These are phyloP conservation scores for Cicer yamashitae DNA, from an alignment of 306 rosid genomes.

Conservation along the genomic window DNA sequence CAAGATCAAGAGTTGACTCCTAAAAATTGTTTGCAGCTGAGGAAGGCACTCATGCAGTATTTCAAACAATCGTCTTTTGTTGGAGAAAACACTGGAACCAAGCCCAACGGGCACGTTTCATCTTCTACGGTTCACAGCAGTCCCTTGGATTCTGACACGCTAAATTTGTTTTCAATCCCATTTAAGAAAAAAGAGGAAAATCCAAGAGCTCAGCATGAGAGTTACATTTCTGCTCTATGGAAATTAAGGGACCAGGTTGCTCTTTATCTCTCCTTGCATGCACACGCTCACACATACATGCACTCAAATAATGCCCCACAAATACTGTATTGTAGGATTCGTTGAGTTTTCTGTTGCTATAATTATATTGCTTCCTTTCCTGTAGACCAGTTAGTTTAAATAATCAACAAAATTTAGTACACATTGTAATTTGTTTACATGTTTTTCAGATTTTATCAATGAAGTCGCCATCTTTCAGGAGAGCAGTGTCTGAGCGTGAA, in stretches of 20 bases:
- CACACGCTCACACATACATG: not conserved
- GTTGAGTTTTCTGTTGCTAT: not conserved
- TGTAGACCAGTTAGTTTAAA: conserved; percentile 2
- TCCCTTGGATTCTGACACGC: conserved; percentile 45
- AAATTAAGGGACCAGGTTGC: conserved; percentile 81
- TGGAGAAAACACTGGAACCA: conserved; percentile 43
- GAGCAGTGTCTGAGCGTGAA: conserved; percentile 79
- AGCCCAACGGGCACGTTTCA: conserved; percentile 40
- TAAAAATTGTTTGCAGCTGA: conserved; percentile 54
- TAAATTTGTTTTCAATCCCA: conserved; percentile 60
- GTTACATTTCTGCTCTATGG: conserved; percentile 64
- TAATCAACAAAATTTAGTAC: not conserved
- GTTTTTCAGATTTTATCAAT: conserved; percentile 72
- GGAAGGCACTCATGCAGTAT: conserved; percentile 62
- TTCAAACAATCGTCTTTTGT: conserved; percentile 59
- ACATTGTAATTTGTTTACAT: conserved; percentile 26
- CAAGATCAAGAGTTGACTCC: conserved; percentile 65
- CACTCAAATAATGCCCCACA: not conserved
- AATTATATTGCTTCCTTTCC: not conserved
- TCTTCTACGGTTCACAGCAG: conserved; percentile 39
- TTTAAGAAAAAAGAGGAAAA: conserved; percentile 68
- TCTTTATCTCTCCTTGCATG: conserved; percentile 29
- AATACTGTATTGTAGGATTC: not conserved
- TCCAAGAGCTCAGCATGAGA: conserved; percentile 63
- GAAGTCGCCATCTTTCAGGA: conserved; percentile 66